Evolutionary conservation across 78 protist genomes (phyloP).

Genomic region (Pelomyxa schiedti): DNA sequence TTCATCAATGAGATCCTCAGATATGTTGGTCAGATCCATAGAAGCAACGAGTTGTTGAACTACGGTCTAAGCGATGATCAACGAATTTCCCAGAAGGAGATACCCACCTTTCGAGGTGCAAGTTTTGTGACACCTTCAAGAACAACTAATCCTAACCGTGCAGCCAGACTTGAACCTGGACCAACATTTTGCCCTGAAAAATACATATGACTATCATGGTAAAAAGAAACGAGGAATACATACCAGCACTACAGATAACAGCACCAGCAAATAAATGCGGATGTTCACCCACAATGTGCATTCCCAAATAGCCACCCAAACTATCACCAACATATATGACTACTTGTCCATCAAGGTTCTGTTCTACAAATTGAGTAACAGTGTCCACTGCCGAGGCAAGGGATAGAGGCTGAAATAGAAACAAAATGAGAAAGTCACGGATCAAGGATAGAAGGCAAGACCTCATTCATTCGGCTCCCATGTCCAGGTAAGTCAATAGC

Average conservation of each 20-base stretch:
- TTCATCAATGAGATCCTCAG: too few species aligned
- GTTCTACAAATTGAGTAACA: neutral
- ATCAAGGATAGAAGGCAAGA: neutral
- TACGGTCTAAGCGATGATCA: too few species aligned
- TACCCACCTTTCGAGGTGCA: too few species aligned
- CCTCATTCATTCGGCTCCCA: neutral
- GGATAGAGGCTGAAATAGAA: neutral
- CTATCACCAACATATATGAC: neutral
- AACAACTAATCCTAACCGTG: neutral
- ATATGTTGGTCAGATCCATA: too few species aligned
- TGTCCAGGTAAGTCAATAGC: neutral
- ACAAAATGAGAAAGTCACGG: neutral
- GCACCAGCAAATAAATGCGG: neutral
- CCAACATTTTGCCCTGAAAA: neutral
- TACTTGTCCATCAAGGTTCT: neutral
- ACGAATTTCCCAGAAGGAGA: too few species aligned
- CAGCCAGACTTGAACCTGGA: neutral
- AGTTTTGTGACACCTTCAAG: neutral
- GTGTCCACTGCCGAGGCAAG: neutral
- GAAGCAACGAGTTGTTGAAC: too few species aligned
- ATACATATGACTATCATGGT: too few species aligned
- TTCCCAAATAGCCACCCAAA: neutral
- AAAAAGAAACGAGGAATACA: too few species aligned
- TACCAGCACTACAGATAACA: neutral
- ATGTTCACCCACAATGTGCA: neutral